A percentile compares a stretch with the other conserved stretches of the same genome.
phyloP scores from a whole-genome alignment of 371 early-diverging fungal species.

The Smittium culicis region DNA sequence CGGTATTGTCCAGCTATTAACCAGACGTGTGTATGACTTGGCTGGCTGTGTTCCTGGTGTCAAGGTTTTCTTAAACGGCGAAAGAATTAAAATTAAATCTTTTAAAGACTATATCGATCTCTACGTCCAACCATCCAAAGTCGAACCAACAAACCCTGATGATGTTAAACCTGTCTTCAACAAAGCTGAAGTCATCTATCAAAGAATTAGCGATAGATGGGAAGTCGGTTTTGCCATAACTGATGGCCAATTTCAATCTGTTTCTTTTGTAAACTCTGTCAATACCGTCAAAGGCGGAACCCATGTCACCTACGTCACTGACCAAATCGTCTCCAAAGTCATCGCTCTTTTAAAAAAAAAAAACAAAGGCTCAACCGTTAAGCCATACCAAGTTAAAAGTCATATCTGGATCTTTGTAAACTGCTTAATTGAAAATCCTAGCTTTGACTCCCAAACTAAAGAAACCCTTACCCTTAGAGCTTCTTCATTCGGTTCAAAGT shows the following conservation, averaged over 20 bases:
- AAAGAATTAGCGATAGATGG: conserved; percentile 79
- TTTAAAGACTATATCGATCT: conserved; percentile 90
- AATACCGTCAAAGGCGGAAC: conserved; percentile 97
- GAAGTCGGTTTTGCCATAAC: conserved; percentile 81
- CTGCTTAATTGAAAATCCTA: conserved; percentile 93
- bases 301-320: conserved; percentile 82
- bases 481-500: conserved; percentile 81
- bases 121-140: conserved; percentile 42
- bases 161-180: conserved; percentile 2
- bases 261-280: conserved; percentile 97
- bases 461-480: conserved; percentile 88
- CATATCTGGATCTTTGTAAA: conserved; percentile 96
- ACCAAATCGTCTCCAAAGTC: conserved; percentile 74
- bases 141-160: conserved; percentile 18
- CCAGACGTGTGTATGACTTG: conserved; percentile 95
- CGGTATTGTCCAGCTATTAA: conserved; percentile 79
- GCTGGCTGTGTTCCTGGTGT: conserved; percentile 84
- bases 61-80: conserved; percentile 86
- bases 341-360: conserved; percentile 65
- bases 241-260: conserved; percentile 96
- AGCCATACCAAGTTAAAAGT: conserved; percentile 80
- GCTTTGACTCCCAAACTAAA: conserved; percentile 99
- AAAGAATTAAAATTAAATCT: conserved; percentile 61
- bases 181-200: conserved; percentile 46
- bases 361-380: conserved; percentile 58